phyloP scores from a whole-genome alignment of 129 eudicot genomes.

The Chrysanthemum seticuspe region DNA sequence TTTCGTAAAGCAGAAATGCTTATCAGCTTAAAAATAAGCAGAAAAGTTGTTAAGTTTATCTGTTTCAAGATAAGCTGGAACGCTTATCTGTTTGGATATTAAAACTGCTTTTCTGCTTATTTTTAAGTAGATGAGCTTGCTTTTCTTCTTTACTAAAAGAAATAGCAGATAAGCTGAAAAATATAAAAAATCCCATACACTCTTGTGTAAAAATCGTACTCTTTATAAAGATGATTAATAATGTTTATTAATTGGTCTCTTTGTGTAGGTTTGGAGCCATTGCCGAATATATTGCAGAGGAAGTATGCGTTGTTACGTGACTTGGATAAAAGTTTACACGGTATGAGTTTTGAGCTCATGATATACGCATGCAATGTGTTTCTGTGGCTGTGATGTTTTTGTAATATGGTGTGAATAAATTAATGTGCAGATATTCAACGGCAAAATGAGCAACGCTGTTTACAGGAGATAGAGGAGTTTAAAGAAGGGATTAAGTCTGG shows the following conservation, averaged over 20 bases:
- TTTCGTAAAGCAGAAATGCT: too few species aligned
- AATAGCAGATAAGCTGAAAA: neutral
- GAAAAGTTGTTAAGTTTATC: too few species aligned
- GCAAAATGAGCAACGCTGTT: slow-evolving; percentile 69
- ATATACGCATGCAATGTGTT: neutral
- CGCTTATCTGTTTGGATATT: too few species aligned
- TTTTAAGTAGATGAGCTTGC: too few species aligned
- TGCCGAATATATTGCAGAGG: slow-evolving; percentile 75
- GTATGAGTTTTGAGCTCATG: slow-evolving; percentile 33
- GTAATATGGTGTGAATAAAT: neutral
- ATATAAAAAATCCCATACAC: neutral
- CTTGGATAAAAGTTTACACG: slow-evolving; percentile 85
- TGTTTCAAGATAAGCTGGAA: too few species aligned
- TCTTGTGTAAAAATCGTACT: neutral
- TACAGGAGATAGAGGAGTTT: slow-evolving; percentile 65
- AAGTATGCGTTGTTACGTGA: slow-evolving; percentile 79
- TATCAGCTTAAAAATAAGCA: too few species aligned
- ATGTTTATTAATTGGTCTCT: neutral
- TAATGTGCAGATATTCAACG: slow-evolving; percentile 53
- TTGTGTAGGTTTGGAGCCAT: slow-evolving; percentile 68
- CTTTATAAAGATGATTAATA: neutral
- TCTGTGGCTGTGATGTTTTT: neutral
- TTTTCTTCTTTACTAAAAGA: too few species aligned
- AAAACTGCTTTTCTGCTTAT: too few species aligned
- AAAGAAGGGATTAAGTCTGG: slow-evolving; percentile 63